Evolutionary conservation across 176 grass and related monocot genomes (phyloP), one percentile per base, ranked within the genome.

Genomic region (Carex pumila): DNA sequence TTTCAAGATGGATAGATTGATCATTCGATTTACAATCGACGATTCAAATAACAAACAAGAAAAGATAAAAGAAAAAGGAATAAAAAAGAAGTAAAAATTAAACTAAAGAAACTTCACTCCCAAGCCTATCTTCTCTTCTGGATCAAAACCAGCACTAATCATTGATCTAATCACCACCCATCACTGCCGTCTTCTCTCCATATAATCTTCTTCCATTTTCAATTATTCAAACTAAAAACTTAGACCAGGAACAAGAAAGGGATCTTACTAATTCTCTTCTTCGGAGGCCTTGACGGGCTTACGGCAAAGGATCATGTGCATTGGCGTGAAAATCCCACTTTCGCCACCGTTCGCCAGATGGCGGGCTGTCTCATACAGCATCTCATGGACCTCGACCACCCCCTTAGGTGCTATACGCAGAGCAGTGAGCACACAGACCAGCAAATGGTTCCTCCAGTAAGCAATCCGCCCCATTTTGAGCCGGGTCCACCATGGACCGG

Each of bases 291-390:
- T 19, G n/a, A 21, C 4, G 9, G 95, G 95, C 84, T 95, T 98
- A 89, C 95, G 92, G 91, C 94, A 94, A 66, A 98, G 83, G 74
- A 98, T 90, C 95, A 98, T 95, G 91, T 98, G 95, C 95, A 98
- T 98, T 58, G 95, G 95, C 15, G 95, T 85, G 86, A 98, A 98
- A 80, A 95, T 98, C 13, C 92, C 95, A 39, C 88, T 98, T 78
- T 98, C 92, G 4, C 95, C 95, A 21, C 95, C 95, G 19, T 57
- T 71, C 21, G 92, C 89, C 79, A 98, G 91, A 89, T 98, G 91
- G 71, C 86, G 88, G 43, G 95, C 95, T 61, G 95, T 98, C 86
- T 95, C 95, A 86, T 85, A 98, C 43, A 98, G 89, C 95, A 98
- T 98, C 89, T 98, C 92, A 87, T 98, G 95, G 31, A 98, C 95